Percentiles rank a stretch among this genome's conserved stretches.
These are phyloP conservation scores for Solanum paucissectum DNA, from an alignment of 257 asterid species.

Conservation along the genomic window DNA sequence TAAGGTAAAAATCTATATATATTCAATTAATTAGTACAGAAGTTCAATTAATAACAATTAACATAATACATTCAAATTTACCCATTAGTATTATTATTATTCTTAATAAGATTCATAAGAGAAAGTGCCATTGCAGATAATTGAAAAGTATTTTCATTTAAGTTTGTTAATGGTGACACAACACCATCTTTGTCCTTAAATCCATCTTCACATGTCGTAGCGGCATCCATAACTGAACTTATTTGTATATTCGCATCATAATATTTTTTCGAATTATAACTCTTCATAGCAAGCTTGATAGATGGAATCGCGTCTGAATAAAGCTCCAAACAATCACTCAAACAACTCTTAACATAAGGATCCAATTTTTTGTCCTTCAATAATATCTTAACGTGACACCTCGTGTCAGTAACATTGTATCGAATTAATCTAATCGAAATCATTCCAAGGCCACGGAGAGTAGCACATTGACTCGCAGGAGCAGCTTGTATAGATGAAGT, in stretches of 20 bases:
- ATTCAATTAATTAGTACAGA: too few species aligned
- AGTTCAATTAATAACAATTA: neutral
- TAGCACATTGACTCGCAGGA: conserved; percentile 59
- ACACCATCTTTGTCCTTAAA: conserved; percentile 37
- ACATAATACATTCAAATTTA: neutral
- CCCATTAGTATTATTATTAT: neutral
- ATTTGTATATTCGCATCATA: conserved; percentile 44
- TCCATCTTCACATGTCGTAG: conserved; percentile 61
- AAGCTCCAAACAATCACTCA: conserved; percentile 48
- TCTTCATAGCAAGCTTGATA: conserved; percentile 42
- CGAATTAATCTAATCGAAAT: conserved; percentile 50
- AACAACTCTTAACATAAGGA: conserved; percentile 23
- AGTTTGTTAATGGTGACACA: conserved; percentile 45
- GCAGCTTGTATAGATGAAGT: conserved; percentile 54
- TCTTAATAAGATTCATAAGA: conserved; percentile 25
- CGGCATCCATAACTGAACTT: conserved; percentile 42
- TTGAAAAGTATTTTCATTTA: conserved; percentile 32
- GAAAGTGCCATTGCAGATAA: conserved; percentile 50
- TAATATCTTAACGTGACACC: conserved; percentile 35
- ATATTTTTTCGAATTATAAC: conserved; percentile 17
- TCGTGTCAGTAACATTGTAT: conserved; percentile 65
- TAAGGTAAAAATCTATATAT: neutral
- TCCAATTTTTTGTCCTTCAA: conserved; percentile 16
- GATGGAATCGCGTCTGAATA: conserved; percentile 40
- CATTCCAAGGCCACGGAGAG: conserved; percentile 42